Percentiles rank a stretch among this genome's conserved stretches.
Conservation (phyloP, 2,329 filamentous ascomycete species). For the Pseudogymnoascus sp. region DNA sequence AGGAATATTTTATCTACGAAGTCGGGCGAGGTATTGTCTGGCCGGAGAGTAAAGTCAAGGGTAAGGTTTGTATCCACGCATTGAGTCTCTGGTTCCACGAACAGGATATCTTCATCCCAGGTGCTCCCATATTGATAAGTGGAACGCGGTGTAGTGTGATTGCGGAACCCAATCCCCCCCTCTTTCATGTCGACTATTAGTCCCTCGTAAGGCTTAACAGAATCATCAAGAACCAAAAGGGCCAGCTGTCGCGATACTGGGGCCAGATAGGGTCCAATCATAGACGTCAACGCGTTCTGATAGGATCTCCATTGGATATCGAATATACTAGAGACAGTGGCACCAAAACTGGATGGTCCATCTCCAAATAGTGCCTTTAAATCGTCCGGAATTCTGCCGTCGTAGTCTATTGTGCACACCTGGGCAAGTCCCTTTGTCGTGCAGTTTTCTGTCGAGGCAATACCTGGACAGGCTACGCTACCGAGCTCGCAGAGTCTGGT, state of each 20-base stretch:
- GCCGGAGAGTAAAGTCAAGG: slow-evolving; percentile 32
- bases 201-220: slow-evolving; percentile 32
- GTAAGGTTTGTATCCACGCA: slow-evolving; percentile 39
- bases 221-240: slow-evolving; percentile 15
- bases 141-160: slow-evolving; percentile 34
- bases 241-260: slow-evolving; percentile 23
- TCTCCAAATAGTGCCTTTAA: slow-evolving; percentile 28
- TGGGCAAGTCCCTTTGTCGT: slow-evolving; percentile 13
- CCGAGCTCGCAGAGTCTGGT: slow-evolving; percentile 27
- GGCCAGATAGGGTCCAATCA: slow-evolving; percentile 19
- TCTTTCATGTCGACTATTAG: slow-evolving; percentile 35
- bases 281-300: slow-evolving; percentile 26
- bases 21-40: not conserved
- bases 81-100: slow-evolving; percentile 36
- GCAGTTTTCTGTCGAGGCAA: slow-evolving; percentile 19
- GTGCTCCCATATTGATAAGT: slow-evolving; percentile 27
- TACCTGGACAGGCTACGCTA: slow-evolving; percentile 19
- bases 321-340: slow-evolving; percentile 35
- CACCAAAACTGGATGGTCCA: slow-evolving; percentile 28
- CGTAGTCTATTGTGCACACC: slow-evolving; percentile 12
- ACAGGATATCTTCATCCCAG: slow-evolving; percentile 42
- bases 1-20: slow-evolving; percentile 26
- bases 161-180: slow-evolving; percentile 38
- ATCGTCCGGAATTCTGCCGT: slow-evolving; percentile 27
- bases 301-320: slow-evolving; percentile 32